Conservation (phyloP, 148 eudicot genomes). For the Cornus florida region DNA sequence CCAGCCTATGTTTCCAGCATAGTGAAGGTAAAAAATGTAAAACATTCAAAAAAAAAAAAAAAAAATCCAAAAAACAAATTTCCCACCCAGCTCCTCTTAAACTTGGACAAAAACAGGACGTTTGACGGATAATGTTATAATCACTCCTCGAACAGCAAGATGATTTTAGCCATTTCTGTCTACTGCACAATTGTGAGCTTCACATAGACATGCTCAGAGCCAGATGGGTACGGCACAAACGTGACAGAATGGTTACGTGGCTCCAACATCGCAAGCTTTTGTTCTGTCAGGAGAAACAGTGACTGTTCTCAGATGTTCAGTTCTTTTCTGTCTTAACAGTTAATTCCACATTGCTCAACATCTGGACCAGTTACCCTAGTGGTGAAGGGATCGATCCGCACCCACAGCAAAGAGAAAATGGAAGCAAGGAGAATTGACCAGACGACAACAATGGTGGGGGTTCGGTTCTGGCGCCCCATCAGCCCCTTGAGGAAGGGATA, state of each 20-base stretch:
- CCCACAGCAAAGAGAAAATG: slow-evolving; percentile 56
- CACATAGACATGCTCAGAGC: not conserved
- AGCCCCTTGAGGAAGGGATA: slow-evolving; percentile 61
- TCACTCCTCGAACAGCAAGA: not conserved
- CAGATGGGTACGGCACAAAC: too few species aligned
- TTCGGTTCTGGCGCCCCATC: slow-evolving; percentile 50
- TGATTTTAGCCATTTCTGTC: not conserved
- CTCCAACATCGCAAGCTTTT: not conserved
- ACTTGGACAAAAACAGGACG: not conserved
- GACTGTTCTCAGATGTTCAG: not conserved
- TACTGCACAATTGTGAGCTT: not conserved
- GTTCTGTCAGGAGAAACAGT: not conserved
- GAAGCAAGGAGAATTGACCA: slow-evolving; percentile 61
- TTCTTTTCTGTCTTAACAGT: slow-evolving; percentile 24
- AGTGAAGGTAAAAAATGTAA: too few species aligned
- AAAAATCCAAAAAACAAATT: not conserved
- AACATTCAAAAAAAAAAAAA: not conserved
- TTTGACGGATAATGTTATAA: not conserved
- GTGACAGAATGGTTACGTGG: too few species aligned
- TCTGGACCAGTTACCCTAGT: slow-evolving; percentile 39
- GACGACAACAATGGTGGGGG: slow-evolving; percentile 51
- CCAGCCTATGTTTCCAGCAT: too few species aligned
- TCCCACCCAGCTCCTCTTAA: not conserved
- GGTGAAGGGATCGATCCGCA: slow-evolving; percentile 50
- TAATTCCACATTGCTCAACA: slow-evolving; percentile 41